Percentiles rank a stretch among this genome's conserved stretches.
Evolutionary conservation across 257 asterid genomes (phyloP).

Genomic region (Galeopsis tetrahit): DNA sequence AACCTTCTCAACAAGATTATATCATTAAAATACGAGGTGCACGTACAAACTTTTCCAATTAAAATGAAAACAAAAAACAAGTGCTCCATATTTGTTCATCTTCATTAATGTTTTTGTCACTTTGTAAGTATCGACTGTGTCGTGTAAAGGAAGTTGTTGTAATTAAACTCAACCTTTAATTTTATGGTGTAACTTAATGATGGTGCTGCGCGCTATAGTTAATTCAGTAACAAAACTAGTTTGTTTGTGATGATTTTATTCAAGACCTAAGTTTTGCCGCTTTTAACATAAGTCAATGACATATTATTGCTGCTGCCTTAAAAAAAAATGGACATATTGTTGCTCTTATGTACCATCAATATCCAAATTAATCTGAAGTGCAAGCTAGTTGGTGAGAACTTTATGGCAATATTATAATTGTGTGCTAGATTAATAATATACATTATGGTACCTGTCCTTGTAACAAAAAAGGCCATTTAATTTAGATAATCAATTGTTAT

Average conservation of each 20-base stretch:
- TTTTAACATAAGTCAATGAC: conserved; percentile 8
- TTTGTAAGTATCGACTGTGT: neutral
- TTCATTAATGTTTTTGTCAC: neutral
- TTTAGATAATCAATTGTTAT: neutral
- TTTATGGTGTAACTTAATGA: conserved; percentile 4
- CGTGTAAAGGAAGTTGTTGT: neutral
- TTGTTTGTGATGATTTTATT: conserved; percentile 28
- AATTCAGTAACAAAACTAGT: conserved; percentile 11
- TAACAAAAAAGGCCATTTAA: neutral
- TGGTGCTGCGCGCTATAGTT: neutral
- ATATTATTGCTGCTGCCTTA: conserved; percentile 20
- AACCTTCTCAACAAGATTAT: too few relatives aligned
- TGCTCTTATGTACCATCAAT: conserved; percentile 4
- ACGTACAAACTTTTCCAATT: too few relatives aligned
- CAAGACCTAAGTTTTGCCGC: conserved; percentile 19
- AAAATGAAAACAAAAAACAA: too few relatives aligned
- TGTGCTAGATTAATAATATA: conserved; percentile 3
- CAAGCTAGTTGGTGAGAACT: conserved; percentile 10
- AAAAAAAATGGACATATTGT: conserved; percentile 1
- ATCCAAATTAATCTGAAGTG: neutral
- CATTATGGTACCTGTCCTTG: neutral
- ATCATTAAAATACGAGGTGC: too few relatives aligned
- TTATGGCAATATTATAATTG: conserved; percentile 16
- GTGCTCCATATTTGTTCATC: too few relatives aligned
- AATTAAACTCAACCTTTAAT: neutral